Evolutionary conservation across 208 protist genomes (phyloP), one percentile per base, ranked within the genome.

Genomic region (Cochliopodium minus): DNA sequence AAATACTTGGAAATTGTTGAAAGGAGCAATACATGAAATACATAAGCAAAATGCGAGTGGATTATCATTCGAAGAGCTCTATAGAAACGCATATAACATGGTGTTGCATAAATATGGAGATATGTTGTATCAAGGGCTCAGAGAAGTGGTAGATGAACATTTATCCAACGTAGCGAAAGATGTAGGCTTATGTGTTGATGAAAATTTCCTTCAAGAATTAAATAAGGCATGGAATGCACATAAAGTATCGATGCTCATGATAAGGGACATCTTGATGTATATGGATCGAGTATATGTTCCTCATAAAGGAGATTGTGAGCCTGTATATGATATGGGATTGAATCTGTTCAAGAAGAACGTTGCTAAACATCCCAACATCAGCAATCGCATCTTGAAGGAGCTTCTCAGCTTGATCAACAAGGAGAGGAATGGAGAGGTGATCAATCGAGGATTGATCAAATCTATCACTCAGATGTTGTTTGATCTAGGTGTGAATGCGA

Each of bases 251-350:
- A 66, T 79, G 62, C 30, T 66, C 10, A 82, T 81, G 76, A 74
- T 84, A 10, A 61, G 76, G 29, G 78, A 84, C 52, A 82, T 84
- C 29, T 61, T 84, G 20, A 82, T 84, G 78, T 84, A 84, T 57
- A 84, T 84, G 78, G 71, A 70, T 35, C 29, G 50, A 23, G 42
- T 32, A 11, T 40, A n/a, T 17, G 25, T 33, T 25, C 57, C 23
- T 5, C 32, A 35, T 10, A 10, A 51, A 23, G 11, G 13, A 6
- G 2, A 34, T 15, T 29, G 34, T 29, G 35, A 23, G 6, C 26
- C n/a, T n/a, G n/a, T n/a, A n/a, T n/a, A n/a, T n/a, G n/a, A n/a
- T n/a, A n/a, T n/a, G n/a, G n/a, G n/a, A n/a, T n/a, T n/a, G n/a
- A n/a, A n/a, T n/a, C n/a, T n/a, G n/a, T n/a, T n/a, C n/a, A n/a